Percentiles rank a stretch among this genome's conserved stretches.
Evolutionary conservation across 495 filamentous ascomycete species (phyloP).

Genomic region (Penicillium flavigenum): DNA sequence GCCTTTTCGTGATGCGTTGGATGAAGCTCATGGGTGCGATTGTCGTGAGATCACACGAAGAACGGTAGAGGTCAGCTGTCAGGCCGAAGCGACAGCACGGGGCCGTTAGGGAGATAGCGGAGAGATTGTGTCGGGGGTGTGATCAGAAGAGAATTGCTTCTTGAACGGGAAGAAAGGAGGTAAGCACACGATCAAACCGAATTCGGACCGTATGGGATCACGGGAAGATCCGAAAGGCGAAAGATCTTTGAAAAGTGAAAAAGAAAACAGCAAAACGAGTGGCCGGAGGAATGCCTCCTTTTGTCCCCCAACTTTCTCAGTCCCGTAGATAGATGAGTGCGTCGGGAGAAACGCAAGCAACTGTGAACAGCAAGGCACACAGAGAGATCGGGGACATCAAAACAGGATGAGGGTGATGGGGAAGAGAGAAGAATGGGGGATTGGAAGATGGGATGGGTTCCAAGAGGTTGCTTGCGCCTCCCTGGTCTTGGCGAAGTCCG

Average conservation of each 20-base stretch:
- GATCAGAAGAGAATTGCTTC: conserved; percentile 14
- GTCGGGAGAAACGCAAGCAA: conserved; percentile 35
- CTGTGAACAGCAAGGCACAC: conserved; percentile 33
- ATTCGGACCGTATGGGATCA: conserved; percentile 5
- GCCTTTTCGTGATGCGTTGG: conserved; percentile 61
- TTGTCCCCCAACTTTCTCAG: conserved; percentile 41
- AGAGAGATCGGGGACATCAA: conserved; percentile 20
- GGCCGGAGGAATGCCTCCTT: conserved; percentile 53
- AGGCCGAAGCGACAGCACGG: conserved; percentile 26
- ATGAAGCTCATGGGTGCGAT: conserved; percentile 59
- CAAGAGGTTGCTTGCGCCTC: conserved; percentile 23
- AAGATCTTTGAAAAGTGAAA: conserved; percentile 20
- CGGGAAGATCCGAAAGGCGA: conserved; percentile 11
- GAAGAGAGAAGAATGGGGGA: conserved; percentile 15
- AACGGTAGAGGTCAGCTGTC: conserved; percentile 22
- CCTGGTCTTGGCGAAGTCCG: conserved; percentile 11
- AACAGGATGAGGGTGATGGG: conserved; percentile 13
- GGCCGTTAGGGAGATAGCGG: conserved; percentile 16
- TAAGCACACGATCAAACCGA: conserved; percentile 4
- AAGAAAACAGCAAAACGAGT: conserved; percentile 44
- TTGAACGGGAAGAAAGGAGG: conserved; percentile 12
- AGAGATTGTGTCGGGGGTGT: conserved; percentile 17
- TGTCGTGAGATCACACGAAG: conserved; percentile 27
- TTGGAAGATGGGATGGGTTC: conserved; percentile 40
- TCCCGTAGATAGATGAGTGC: conserved; percentile 27